Conservation (phyloP, 441 rosid genomes). For the Euphorbia celastroides region DNA sequence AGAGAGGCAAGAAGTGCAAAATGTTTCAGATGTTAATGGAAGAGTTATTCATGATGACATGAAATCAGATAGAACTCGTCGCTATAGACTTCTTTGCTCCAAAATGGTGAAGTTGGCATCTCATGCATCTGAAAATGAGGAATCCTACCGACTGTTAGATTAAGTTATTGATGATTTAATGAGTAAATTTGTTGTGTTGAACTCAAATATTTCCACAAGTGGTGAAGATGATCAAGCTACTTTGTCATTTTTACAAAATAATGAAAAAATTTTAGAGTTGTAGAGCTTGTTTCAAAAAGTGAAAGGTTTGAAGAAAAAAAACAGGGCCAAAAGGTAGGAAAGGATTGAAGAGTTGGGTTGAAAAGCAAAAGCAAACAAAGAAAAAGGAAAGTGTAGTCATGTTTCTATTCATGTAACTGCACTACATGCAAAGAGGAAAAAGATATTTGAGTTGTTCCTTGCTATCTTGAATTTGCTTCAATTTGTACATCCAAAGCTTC, state of each 20-base stretch:
- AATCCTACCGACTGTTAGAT: not conserved
- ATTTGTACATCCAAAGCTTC: too few relatives aligned
- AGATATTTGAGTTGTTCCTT: too few relatives aligned
- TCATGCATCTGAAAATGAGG: not conserved
- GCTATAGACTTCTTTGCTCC: not conserved
- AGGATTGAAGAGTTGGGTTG: not conserved
- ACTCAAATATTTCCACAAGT: not conserved
- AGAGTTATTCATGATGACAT: not conserved
- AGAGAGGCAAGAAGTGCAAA: slow-evolving; percentile 3
- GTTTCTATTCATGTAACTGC: too few relatives aligned
- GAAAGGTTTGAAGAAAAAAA: not conserved
- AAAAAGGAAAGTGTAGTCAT: too few relatives aligned
- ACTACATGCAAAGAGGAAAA: too few relatives aligned
- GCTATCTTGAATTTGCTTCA: too few relatives aligned
- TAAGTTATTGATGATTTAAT: slow-evolving; percentile 1
- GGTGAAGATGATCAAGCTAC: not conserved
- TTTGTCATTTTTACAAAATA: not conserved
- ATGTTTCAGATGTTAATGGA: not conserved
- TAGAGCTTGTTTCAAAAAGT: not conserved
- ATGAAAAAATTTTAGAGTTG: not conserved
- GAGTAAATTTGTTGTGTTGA: not conserved
- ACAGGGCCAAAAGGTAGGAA: not conserved
- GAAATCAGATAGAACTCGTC: not conserved
- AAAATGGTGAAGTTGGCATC: slow-evolving; percentile 13
- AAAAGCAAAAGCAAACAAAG: not conserved